Conservation (phyloP, 2,329 filamentous ascomycete species). For the Byssothecium circinans region DNA sequence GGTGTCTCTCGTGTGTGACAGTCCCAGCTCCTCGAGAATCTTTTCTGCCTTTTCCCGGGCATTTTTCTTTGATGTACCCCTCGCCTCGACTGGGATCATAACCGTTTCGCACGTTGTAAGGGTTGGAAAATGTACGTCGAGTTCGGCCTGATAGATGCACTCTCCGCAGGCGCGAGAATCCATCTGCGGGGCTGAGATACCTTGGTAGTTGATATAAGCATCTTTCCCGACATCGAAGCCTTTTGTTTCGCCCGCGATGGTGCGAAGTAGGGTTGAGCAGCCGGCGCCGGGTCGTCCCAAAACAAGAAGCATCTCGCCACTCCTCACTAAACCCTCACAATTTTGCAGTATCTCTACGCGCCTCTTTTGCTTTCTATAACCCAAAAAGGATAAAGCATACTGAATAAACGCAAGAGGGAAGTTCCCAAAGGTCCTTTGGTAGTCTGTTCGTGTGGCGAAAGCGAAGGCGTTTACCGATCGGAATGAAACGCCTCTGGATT, state of each 20-base stretch:
- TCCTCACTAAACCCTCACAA: slow-evolving; percentile 58
- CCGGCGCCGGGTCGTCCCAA: slow-evolving; percentile 53
- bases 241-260: slow-evolving; percentile 52
- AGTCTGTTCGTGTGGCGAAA: too few species aligned
- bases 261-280: slow-evolving; percentile 63
- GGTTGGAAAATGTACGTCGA: slow-evolving; percentile 78
- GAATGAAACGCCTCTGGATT: too few species aligned
- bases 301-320: slow-evolving; percentile 50
- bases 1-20: slow-evolving; percentile 71
- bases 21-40: too few species aligned
- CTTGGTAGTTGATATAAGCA: slow-evolving; percentile 72
- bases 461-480: too few species aligned
- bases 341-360: slow-evolving; percentile 64
- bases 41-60: too few species aligned
- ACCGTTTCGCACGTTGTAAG: slow-evolving; percentile 77
- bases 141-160: slow-evolving; percentile 83
- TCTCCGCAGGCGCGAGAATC: slow-evolving; percentile 56
- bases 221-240: slow-evolving; percentile 71
- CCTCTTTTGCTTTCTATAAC: too few species aligned
- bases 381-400: too few species aligned
- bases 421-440: too few species aligned
- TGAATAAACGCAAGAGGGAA: too few species aligned
- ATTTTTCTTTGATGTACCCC: too few species aligned
- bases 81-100: slow-evolving; percentile 59
- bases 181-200: background rate